Evolutionary conservation across 2,329 filamentous ascomycete genomes (phyloP).

Genomic region (Aphanocladium album): DNA sequence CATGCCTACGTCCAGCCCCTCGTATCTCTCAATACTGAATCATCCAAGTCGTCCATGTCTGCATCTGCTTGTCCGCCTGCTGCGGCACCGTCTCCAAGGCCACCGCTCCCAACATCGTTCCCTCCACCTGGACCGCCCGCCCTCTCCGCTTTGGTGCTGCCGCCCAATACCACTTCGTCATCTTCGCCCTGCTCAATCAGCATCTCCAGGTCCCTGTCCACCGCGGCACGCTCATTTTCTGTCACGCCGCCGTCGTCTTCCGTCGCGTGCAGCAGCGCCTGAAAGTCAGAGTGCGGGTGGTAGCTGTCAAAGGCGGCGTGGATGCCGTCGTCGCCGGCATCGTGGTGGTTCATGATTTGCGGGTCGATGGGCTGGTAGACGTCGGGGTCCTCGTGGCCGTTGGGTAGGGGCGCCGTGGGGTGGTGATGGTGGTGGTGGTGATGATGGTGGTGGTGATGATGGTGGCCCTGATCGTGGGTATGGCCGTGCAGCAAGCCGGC

Average conservation of each 20-base stretch:
- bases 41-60: slow-evolving; percentile 11
- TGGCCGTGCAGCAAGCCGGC: slow-evolving; percentile 21
- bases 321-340: slow-evolving; percentile 20
- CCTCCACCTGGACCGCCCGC: slow-evolving; percentile 20
- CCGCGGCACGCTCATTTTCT: slow-evolving; percentile 26
- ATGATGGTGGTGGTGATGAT: slow-evolving; percentile 20
- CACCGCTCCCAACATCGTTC: slow-evolving; percentile 9
- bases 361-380: slow-evolving; percentile 55
- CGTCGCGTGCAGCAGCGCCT: slow-evolving; percentile 47
- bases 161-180: slow-evolving; percentile 30
- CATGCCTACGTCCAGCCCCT: background rate
- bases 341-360: slow-evolving; percentile 48
- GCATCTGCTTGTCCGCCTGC: slow-evolving; percentile 2
- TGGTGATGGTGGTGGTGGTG: slow-evolving; percentile 28
- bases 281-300: slow-evolving; percentile 45
- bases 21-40: background rate
- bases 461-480: slow-evolving; percentile 25
- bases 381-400: slow-evolving; percentile 28
- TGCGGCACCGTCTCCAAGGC: background rate
- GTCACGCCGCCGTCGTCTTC: slow-evolving; percentile 29
- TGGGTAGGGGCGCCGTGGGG: no score
- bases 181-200: slow-evolving; percentile 44
- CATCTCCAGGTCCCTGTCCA: slow-evolving; percentile 49
- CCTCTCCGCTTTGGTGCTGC: background rate
- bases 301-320: slow-evolving; percentile 33